Base-by-base conservation (phyloP, 2,329 filamentous ascomycete species). In the Colletotrichum neosansevieriae region DNA sequence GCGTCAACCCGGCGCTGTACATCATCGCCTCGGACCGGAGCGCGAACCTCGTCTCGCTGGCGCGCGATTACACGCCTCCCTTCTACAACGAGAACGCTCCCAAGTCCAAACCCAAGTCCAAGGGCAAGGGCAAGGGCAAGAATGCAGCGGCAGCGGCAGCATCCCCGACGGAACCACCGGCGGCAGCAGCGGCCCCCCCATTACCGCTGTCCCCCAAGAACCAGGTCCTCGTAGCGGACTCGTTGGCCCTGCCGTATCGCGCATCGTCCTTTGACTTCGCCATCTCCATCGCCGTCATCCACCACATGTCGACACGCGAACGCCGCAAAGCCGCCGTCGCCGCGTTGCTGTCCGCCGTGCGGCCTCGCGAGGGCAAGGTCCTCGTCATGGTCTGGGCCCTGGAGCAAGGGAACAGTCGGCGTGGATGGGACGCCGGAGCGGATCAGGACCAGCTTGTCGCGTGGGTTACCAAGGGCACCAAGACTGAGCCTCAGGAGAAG, bases 301-400 rank as follows among this genome's bases (percentile, higher is more conserved):
- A 98, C 81, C 96, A 99, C 81, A 84, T 98, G 59, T 97, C 94
- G 13, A 97, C 94, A 6, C 83, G 85, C 11, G 85, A 85, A 57
- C 86, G 96, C 64, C 87, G 96, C 57, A 82, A 91, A 40, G 89
- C 91, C 71, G 94, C 92, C 32, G 87, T 98, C 17, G 81, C 82
- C 54, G 86, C 87, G 45, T 88, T 98, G 56, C 81, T 98, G 72
- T 85, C 88, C 58, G 90, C 90, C 56, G 81, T 97, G 62, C 82
- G 79, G 24, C 74, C 74, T 69, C 82, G 81, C 2, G 90, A 89
- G 0, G 94, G 93, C 1, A 89, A 86, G 77, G 91, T 92, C 15
- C 83, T 98, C 64, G 85, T 98, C 58, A 98, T 96, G 78, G 95
- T 97, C 17, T 98, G 96, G 96, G 96, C 96, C 1, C 85, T 99